phyloP scores from a whole-genome alignment of 352 stramenopile genomes.

The Phytopythium kandeliae region DNA sequence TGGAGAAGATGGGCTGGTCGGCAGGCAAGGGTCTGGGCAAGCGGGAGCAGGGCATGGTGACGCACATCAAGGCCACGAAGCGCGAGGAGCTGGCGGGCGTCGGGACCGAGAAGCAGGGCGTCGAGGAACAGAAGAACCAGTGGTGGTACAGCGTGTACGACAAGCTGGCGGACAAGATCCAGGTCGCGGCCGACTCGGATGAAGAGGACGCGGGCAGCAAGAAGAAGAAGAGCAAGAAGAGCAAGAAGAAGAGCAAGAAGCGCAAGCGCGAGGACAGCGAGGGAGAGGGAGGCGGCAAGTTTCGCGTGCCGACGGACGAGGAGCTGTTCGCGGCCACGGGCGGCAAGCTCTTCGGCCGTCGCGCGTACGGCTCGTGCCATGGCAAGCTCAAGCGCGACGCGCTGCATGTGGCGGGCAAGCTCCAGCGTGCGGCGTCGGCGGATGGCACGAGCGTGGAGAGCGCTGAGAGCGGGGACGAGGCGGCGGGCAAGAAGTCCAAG shows the following conservation, averaged over 20 bases:
- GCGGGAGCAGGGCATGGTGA: conserved; percentile 89
- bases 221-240: conserved; percentile 45
- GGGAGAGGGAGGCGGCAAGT: conserved; percentile 36
- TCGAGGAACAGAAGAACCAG: conserved; percentile 63
- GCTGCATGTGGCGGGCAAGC: conserved; percentile 34
- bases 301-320: conserved; percentile 87
- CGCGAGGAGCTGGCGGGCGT: conserved; percentile 92
- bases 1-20: conserved; percentile 96
- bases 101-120: conserved; percentile 72
- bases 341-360: conserved; percentile 93
- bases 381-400: conserved; percentile 84
- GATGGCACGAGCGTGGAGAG: conserved; percentile 10
- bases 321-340: conserved; percentile 95
- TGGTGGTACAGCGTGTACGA: conserved; percentile 90
- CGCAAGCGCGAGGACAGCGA: conserved; percentile 15
- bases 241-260: conserved; percentile 32
- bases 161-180: conserved; percentile 83
- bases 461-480: conserved; percentile 21
- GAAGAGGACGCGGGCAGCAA: conserved; percentile 38
- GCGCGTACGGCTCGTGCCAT: conserved; percentile 85
- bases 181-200: conserved; percentile 63
- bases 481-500: conserved; percentile 19
- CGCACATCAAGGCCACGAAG: conserved; percentile 93
- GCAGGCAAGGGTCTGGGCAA: conserved; percentile 96
- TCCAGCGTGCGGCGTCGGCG: conserved; percentile 1